A percentile compares a stretch with the other conserved stretches of the same genome.
phyloP scores from a whole-genome alignment of 2,329 filamentous ascomycete genomes.

The Fusarium sp. region DNA sequence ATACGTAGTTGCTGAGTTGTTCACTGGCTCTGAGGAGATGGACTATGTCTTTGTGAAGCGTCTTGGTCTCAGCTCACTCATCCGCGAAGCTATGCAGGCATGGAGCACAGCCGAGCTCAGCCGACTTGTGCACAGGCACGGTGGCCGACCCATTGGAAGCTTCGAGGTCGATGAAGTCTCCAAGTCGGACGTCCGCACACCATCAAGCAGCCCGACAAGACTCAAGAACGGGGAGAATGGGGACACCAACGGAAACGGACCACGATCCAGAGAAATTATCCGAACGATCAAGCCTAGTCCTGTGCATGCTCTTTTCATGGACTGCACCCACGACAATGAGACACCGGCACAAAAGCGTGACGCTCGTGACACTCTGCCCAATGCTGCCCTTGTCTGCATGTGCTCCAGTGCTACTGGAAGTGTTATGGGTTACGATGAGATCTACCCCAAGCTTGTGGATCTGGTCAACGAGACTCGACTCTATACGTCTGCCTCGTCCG shows the following conservation, averaged over 20 bases:
- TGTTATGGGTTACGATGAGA: constrained; percentile 97
- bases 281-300: constrained; percentile 87
- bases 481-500: constrained; percentile 83
- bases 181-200: constrained; percentile 63
- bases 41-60: constrained; percentile 97
- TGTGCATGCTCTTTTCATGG: constrained; percentile 96
- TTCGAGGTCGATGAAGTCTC: constrained; percentile 93
- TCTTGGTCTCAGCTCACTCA: constrained; percentile 89
- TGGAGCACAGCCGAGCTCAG: constrained; percentile 96
- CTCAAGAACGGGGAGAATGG: constrained; percentile 37
- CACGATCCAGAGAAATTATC: constrained; percentile 71
- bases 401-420: constrained; percentile 94
- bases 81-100: constrained; percentile 97
- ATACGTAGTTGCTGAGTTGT: constrained; percentile 93
- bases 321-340: constrained; percentile 99
- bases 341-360: constrained; percentile 95
- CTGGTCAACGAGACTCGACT: constrained; percentile 88
- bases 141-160: constrained; percentile 93
- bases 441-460: constrained; percentile 94
- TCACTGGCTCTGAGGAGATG: constrained; percentile 94
- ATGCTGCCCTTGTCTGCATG: constrained; percentile 94
- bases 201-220: constrained; percentile 49
- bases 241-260: constrained; percentile 47
- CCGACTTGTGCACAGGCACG: constrained; percentile 91
- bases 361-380: constrained; percentile 91